Evolutionary conservation across 78 protist genomes (phyloP).

Genomic region (Emiliania huxleyi): DNA sequence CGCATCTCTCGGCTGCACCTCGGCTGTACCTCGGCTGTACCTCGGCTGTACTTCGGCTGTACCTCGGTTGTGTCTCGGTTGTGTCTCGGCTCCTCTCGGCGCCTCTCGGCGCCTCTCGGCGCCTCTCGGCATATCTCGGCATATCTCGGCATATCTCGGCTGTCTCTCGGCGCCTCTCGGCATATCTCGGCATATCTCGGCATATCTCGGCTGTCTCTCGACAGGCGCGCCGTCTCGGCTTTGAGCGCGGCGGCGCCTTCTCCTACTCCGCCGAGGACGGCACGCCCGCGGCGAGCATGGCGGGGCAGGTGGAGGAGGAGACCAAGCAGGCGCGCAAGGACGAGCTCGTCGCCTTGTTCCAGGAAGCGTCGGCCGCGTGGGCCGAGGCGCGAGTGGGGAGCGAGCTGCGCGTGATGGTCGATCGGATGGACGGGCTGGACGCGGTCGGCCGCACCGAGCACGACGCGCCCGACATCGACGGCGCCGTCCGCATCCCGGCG

Average conservation of each 20-base stretch:
- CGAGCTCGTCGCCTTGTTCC: conserved; percentile 1
- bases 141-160: no score
- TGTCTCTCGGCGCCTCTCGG: no score
- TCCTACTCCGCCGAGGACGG: conserved; percentile 50
- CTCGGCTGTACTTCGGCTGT: no score
- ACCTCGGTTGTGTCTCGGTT: no score
- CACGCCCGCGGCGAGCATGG: conserved; percentile 36
- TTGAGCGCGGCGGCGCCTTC: conserved; percentile 21
- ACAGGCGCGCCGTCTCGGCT: background rate
- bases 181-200: no score
- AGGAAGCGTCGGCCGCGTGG: background rate
- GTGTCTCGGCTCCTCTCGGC: no score
- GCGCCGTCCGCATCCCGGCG: background rate
- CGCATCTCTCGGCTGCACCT: no score
- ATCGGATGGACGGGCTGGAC: background rate
- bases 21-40: no score
- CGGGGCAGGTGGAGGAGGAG: background rate
- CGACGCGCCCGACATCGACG: conserved; percentile 50
- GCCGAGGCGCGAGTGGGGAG: background rate
- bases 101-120: no score
- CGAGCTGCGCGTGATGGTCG: background rate
- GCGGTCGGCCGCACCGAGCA: conserved; percentile 20
- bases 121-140: no score
- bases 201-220: no score
- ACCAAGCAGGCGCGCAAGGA: conserved; percentile 17